phyloP scores from a whole-genome alignment of 306 rosid species.

The Casuarina cunninghamiana region DNA sequence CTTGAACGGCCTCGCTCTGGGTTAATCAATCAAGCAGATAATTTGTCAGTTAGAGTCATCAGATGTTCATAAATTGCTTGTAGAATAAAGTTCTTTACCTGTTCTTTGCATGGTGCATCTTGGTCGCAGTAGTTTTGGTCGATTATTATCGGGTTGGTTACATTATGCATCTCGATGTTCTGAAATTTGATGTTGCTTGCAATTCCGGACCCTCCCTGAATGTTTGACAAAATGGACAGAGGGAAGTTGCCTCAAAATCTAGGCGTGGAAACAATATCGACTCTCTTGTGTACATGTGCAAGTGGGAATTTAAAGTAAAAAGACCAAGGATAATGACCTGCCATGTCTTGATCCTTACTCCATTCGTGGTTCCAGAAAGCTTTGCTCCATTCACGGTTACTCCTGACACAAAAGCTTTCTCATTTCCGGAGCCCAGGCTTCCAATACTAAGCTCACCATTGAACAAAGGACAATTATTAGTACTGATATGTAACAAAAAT shows the following conservation, averaged over 20 bases:
- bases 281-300: background rate
- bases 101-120: conserved; percentile 45
- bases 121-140: conserved; percentile 73
- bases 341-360: conserved; percentile 88
- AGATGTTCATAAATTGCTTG: background rate
- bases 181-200: conserved; percentile 59
- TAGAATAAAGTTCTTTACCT: conserved; percentile 26
- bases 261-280: background rate
- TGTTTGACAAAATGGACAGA: background rate
- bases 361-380: conserved; percentile 68
- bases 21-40: background rate
- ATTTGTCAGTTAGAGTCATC: background rate
- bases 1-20: conserved; percentile 57
- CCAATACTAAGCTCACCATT: conserved; percentile 55
- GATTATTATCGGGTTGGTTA: conserved; percentile 65
- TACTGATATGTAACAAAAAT: background rate
- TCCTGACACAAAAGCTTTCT: conserved; percentile 56
- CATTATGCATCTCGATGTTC: conserved; percentile 60
- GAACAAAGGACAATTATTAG: background rate
- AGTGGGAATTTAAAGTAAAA: background rate
- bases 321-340: conserved; percentile 39
- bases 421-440: conserved; percentile 60
- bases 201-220: conserved; percentile 81
- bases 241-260: background rate
- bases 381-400: conserved; percentile 60